Conservation (phyloP, 2,329 filamentous ascomycete species). For the Geosmithia flava region DNA sequence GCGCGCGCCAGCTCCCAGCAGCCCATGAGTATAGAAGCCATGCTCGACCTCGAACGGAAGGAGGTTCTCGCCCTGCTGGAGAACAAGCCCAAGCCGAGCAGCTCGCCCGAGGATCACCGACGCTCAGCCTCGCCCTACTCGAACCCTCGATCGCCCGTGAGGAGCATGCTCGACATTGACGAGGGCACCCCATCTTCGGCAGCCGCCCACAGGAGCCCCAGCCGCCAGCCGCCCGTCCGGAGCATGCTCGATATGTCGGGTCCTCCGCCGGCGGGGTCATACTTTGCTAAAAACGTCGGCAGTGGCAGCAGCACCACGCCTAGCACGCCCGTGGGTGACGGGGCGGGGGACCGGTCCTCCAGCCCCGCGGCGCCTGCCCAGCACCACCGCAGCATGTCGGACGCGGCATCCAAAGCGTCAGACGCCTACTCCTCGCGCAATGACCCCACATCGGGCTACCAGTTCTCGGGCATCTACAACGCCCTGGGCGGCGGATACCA, state of each 20-base stretch:
- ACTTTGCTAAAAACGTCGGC: conserved; percentile 9
- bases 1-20: conserved; percentile 9
- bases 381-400: conserved; percentile 40
- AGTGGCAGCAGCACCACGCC: conserved; percentile 18
- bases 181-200: conserved; percentile 20
- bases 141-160: conserved; percentile 51
- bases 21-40: conserved; percentile 64
- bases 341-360: background rate
- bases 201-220: conserved; percentile 13
- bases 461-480: conserved; percentile 46
- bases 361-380: background rate
- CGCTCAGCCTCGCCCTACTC: conserved; percentile 42
- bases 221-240: conserved; percentile 41
- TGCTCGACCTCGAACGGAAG: conserved; percentile 63
- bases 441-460: conserved; percentile 42
- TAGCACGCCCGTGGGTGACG: conserved; percentile 14
- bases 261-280: background rate
- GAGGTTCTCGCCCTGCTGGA: conserved; percentile 62
- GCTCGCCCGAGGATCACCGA: conserved; percentile 14
- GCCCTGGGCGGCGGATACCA: conserved; percentile 7
- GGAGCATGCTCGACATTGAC: conserved; percentile 54
- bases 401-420: conserved; percentile 36
- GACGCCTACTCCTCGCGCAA: conserved; percentile 7
- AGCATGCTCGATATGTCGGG: conserved; percentile 46
- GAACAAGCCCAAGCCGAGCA: conserved; percentile 22